Evolutionary conservation across 257 asterid genomes (phyloP).

Genomic region (Avicennia marina): DNA sequence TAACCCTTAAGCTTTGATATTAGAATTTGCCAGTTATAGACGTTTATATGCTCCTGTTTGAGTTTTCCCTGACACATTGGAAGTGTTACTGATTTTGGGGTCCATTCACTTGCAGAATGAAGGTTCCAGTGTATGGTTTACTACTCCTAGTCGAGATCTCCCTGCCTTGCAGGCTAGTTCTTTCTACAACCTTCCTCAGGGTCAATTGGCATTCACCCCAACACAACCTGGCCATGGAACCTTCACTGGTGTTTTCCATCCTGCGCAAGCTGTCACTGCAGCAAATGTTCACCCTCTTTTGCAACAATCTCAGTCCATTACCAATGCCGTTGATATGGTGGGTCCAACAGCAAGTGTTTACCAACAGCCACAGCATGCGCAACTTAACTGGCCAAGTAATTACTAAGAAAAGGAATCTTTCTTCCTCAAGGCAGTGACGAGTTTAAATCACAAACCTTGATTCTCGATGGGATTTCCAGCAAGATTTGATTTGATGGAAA

Average conservation of each 20-base stretch:
- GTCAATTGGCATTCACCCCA: conserved; percentile 73
- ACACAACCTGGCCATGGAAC: conserved; percentile 75
- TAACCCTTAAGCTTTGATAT: too few species aligned
- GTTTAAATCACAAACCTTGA: conserved; percentile 1
- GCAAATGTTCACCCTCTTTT: conserved; percentile 62
- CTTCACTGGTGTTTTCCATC: conserved; percentile 71
- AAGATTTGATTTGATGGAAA: too few species aligned
- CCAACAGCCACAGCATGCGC: conserved; percentile 87
- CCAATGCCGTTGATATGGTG: conserved; percentile 69
- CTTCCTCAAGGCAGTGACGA: conserved; percentile 22
- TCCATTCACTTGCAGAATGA: conserved; percentile 50
- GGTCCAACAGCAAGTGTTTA: conserved; percentile 58
- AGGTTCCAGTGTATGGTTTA: conserved; percentile 73
- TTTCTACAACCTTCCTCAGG: conserved; percentile 77
- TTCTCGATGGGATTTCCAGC: background rate
- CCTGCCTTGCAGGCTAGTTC: conserved; percentile 71
- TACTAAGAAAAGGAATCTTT: conserved; percentile 33
- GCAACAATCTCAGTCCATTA: conserved; percentile 79
- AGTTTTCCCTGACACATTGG: too few species aligned
- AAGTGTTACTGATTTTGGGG: background rate
- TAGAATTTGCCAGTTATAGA: too few species aligned
- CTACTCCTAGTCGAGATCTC: conserved; percentile 67
- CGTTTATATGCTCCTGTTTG: too few species aligned
- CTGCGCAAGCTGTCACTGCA: conserved; percentile 65
- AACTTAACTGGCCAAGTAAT: conserved; percentile 81